phyloP scores from a whole-genome alignment of 2,329 filamentous ascomycete species.

The Xylariaceae sp. region DNA sequence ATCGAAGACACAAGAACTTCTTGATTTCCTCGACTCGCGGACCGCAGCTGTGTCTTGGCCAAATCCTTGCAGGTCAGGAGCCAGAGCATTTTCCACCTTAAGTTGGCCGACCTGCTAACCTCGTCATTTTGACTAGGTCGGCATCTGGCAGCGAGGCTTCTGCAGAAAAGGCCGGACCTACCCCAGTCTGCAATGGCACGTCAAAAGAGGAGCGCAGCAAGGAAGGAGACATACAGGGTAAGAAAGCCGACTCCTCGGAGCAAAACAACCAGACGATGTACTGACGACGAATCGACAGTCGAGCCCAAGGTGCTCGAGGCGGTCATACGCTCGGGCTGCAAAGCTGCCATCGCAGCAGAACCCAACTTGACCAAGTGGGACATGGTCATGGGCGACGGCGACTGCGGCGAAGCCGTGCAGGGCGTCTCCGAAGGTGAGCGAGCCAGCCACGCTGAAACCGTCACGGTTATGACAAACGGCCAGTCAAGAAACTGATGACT shows the following conservation, averaged over 20 bases:
- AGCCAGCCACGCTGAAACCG: too few species aligned
- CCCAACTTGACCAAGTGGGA: conserved; percentile 26
- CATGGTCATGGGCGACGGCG: conserved; percentile 28
- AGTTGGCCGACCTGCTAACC: too few species aligned
- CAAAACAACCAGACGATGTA: conserved; percentile 6
- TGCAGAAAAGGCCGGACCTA: background rate
- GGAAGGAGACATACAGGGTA: conserved; percentile 2
- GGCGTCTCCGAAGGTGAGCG: conserved; percentile 13
- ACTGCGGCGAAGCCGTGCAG: conserved; percentile 25
- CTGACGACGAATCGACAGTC: conserved; percentile 13
- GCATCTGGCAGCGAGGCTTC: too few species aligned
- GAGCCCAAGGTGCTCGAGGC: conserved; percentile 20
- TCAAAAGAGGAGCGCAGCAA: too few species aligned
- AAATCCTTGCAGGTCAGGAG: conserved; percentile 18
- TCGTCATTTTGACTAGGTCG: too few species aligned
- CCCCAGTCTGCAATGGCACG: too few species aligned
- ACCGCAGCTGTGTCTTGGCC: conserved; percentile 46
- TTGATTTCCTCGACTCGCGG: conserved; percentile 39
- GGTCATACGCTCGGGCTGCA: conserved; percentile 20
- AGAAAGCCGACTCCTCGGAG: background rate
- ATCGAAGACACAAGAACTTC: conserved; percentile 27
- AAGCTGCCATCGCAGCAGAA: conserved; percentile 27
- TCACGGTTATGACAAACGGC: too few species aligned
- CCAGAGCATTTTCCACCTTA: too few species aligned
- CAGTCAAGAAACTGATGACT: too few species aligned